Evolutionary conservation across 2,329 filamentous ascomycete genomes (phyloP), one percentile per base, ranked within the genome.

Genomic region (Biscogniauxia sp.): DNA sequence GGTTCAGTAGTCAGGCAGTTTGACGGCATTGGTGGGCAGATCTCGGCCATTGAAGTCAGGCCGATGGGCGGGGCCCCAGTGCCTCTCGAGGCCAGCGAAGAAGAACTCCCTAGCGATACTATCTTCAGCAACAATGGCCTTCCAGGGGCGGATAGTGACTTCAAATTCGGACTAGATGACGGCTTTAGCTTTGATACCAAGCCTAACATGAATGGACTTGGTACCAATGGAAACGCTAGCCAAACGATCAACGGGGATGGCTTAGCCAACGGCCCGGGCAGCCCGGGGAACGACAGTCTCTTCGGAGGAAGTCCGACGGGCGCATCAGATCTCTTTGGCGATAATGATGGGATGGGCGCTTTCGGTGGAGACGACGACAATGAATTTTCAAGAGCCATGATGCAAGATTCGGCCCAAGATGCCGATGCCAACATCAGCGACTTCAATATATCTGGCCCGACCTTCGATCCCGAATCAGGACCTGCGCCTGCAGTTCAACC

Each of bases 301-400:
- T 97, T 97, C 70, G 90, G 87, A 11, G 90, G 90, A 0, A 92
- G 92, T 67, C 86, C 88, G 20, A 78, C 78, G 20, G 87, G 84
- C 0, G 92, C 93, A 53, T 96, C 93, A 2, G 72, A 74, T 59
- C 80, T 99, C 1, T 99, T 98, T 73, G 95, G 94, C 1, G 93
- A 96, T 66, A 89, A 84, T 57, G 87, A 89, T 74, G 65, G 81
- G 75, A 64, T 83, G 75, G 72, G 83, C 23, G 88, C 85, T 4
- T 96, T 92, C 72, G 90, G 85, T 0, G 88, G 90, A 13, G 92
- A 96, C 51, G 92, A 96, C 50, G 92, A 96, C 61, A 88, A 93
- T 67, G 91, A 93, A 65, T 93, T 96, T 67, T 88, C 88, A 2
- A 80, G 88, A 59, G 89, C 89, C 1, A 89, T 97, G 76, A 87